Evolutionary conservation across 148 eudicot genomes (phyloP).

Genomic region (Chenopodium quinoa): DNA sequence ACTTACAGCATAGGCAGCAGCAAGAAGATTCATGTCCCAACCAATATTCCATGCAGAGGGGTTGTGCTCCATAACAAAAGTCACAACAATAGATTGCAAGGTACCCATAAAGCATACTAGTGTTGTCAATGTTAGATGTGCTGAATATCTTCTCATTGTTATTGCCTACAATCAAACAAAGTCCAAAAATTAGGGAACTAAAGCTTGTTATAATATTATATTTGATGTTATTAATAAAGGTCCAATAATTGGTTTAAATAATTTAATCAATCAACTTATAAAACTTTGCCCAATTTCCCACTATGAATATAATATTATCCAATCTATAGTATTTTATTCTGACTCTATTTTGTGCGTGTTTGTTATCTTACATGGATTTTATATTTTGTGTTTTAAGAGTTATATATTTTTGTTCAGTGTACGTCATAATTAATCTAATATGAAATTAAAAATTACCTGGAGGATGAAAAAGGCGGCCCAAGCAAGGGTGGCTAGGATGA

Average conservation of each 20-base stretch:
- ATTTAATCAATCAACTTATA: background rate
- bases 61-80: conserved; percentile 78
- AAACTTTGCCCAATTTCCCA: background rate
- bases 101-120: conserved; percentile 88
- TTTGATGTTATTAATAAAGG: background rate
- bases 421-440: no score
- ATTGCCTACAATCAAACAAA: conserved; percentile 38
- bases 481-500: conserved; percentile 77
- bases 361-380: no score
- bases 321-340: no score
- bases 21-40: conserved; percentile 85
- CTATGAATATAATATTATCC: background rate
- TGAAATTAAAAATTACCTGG: conserved; percentile 43
- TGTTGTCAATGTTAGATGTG: conserved; percentile 66
- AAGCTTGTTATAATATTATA: background rate
- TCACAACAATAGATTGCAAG: conserved; percentile 76
- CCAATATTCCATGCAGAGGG: conserved; percentile 74
- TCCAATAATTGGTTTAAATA: background rate
- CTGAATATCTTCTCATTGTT: conserved; percentile 60
- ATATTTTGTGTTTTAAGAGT: no score
- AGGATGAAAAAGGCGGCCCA: conserved; percentile 92
- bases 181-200: background rate
- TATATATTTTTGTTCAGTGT: no score
- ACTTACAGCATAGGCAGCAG: conserved; percentile 93
- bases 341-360: no score